phyloP scores from a whole-genome alignment of 2,329 filamentous ascomycete species.

The Shiraia sp. region DNA sequence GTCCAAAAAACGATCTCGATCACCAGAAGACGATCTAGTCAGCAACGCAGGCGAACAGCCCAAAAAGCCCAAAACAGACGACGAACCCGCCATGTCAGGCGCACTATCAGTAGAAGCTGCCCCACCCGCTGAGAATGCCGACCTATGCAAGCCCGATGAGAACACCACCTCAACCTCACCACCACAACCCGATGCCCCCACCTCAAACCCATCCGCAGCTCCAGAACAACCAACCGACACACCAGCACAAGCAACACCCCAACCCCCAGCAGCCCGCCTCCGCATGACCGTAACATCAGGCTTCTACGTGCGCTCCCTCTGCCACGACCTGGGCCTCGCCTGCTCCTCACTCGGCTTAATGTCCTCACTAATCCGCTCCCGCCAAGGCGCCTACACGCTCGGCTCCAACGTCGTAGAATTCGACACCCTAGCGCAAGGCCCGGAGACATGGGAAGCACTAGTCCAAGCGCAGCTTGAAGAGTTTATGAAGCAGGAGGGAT shows the following conservation, averaged over 20 bases:
- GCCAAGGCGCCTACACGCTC: slow-evolving; percentile 80
- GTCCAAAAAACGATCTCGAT: slow-evolving; percentile 13
- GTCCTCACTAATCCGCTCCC: slow-evolving; percentile 77
- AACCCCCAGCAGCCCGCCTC: slow-evolving; percentile 73
- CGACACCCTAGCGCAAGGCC: slow-evolving; percentile 73
- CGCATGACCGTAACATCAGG: slow-evolving; percentile 93
- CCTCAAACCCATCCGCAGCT: neutral
- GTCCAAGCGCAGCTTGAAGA: slow-evolving; percentile 62
- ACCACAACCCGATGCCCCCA: slow-evolving; percentile 2
- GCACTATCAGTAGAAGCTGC: slow-evolving; percentile 27
- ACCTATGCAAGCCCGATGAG: slow-evolving; percentile 2
- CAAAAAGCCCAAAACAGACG: slow-evolving; percentile 31
- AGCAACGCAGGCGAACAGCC: slow-evolving; percentile 21
- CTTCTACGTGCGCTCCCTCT: slow-evolving; percentile 94
- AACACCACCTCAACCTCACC: slow-evolving; percentile 1
- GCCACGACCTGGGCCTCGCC: slow-evolving; percentile 85
- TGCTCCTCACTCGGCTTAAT: slow-evolving; percentile 83
- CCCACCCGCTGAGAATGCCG: slow-evolving; percentile 1
- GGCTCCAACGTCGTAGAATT: slow-evolving; percentile 76
- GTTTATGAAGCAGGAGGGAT: slow-evolving; percentile 53
- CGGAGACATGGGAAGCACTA: slow-evolving; percentile 80
- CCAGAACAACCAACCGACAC: neutral
- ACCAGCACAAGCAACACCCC: slow-evolving; percentile 5
- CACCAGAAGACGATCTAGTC: slow-evolving; percentile 13
- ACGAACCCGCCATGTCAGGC: slow-evolving; percentile 39